Evolutionary conservation across 805 yeast species (phyloP).

Genomic region (Kluyveromyces lactis): DNA sequence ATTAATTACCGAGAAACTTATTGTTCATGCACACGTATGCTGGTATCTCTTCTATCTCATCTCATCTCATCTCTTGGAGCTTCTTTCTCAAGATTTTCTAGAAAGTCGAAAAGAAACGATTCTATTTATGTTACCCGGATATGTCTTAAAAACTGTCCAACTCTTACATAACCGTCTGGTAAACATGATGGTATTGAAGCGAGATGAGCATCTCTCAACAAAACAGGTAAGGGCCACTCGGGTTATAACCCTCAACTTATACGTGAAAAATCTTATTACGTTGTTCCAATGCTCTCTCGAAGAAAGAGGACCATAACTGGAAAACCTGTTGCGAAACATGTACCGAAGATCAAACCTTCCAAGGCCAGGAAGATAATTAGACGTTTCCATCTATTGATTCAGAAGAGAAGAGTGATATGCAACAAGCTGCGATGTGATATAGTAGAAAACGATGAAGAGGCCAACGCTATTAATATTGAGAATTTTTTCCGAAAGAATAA

Average conservation of each 20-base stretch:
- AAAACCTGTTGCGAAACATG: slow-evolving; percentile 21
- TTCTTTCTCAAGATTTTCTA: not conserved
- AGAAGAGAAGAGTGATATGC: slow-evolving; percentile 40
- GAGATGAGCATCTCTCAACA: too few species aligned
- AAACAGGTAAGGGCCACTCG: too few species aligned
- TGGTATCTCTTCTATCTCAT: too few species aligned
- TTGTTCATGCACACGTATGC: too few species aligned
- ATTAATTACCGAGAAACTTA: too few species aligned
- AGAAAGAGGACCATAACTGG: slow-evolving; percentile 31
- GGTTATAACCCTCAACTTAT: too few species aligned
- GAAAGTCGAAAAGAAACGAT: not conserved
- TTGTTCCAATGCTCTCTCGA: slow-evolving; percentile 17
- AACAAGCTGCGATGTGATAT: slow-evolving; percentile 20
- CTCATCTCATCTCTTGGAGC: slow-evolving; percentile 15
- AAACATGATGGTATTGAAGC: too few species aligned
- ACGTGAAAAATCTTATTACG: too few species aligned
- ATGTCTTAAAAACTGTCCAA: too few species aligned
- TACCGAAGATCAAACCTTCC: slow-evolving; percentile 55
- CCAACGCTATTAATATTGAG: slow-evolving; percentile 20
- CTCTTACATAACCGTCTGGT: too few species aligned
- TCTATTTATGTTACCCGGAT: not conserved
- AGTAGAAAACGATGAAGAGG: slow-evolving; percentile 10
- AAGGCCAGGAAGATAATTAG: slow-evolving; percentile 71
- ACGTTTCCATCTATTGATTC: slow-evolving; percentile 63
- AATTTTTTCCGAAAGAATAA: slow-evolving; percentile 7